Evolutionary conservation across 768 basidiomycete genomes (phyloP).

Genomic region (Mycena sanguinolenta): DNA sequence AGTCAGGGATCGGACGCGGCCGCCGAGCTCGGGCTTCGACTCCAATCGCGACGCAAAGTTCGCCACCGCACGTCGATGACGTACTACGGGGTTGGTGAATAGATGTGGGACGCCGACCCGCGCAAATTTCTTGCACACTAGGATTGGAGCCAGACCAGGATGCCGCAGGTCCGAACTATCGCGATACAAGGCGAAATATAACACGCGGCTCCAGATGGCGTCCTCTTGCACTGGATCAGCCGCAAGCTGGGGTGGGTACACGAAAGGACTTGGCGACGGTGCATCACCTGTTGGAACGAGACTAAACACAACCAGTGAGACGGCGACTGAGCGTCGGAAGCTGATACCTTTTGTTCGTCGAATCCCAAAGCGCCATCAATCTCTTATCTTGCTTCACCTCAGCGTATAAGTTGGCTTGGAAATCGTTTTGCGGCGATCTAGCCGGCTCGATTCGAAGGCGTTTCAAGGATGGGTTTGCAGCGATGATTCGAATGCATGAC

Average conservation of each 20-base stretch:
- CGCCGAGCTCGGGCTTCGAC: neutral
- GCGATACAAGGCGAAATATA: slow-evolving; percentile 13
- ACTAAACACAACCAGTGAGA: neutral
- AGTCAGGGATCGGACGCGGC: neutral
- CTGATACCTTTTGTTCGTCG: neutral
- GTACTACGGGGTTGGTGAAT: neutral
- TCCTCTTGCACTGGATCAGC: slow-evolving; percentile 17
- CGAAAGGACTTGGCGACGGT: neutral
- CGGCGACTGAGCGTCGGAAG: neutral
- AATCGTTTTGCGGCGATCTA: neutral
- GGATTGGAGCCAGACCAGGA: neutral
- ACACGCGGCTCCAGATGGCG: slow-evolving; percentile 17
- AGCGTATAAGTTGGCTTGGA: neutral
- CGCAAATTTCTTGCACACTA: slow-evolving; percentile 21
- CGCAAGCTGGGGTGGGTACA: slow-evolving; percentile 12
- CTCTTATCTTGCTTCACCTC: neutral
- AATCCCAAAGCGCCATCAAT: neutral
- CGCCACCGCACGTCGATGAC: neutral
- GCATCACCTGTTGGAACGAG: neutral
- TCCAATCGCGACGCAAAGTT: neutral
- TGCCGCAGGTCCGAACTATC: too few relatives aligned
- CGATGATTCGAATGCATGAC: neutral
- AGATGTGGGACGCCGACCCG: slow-evolving; percentile 18
- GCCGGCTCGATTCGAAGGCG: neutral
- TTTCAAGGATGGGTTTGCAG: slow-evolving; percentile 9